Percentiles rank a stretch among this genome's conserved stretches.
Conservation (phyloP, 495 filamentous ascomycete genomes). For the Amphirosellinia nigrospora region DNA sequence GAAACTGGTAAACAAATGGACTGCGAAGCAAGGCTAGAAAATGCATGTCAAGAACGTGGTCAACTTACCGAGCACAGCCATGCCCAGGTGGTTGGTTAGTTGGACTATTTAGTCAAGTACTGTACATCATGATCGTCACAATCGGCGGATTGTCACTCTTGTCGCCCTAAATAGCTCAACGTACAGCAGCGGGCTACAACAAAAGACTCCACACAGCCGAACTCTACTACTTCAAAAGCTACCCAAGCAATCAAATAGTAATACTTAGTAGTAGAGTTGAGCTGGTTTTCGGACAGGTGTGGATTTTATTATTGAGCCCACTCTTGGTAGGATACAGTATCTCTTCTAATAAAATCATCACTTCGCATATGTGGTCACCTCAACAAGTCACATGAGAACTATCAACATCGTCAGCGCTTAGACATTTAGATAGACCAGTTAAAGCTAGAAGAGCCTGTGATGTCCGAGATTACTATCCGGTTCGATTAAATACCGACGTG, state of each 20-base stretch:
- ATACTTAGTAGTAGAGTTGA: no score
- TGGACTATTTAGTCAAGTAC: neutral
- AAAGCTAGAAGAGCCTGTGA: slow-evolving; percentile 32
- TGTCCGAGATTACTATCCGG: slow-evolving; percentile 27
- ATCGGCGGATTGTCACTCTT: neutral
- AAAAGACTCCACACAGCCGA: no score
- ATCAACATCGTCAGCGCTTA: slow-evolving; percentile 38
- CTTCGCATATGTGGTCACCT: slow-evolving; percentile 23
- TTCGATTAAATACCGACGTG: slow-evolving; percentile 2
- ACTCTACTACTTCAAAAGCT: no score
- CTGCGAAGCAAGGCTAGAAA: slow-evolving; percentile 1
- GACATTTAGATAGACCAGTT: slow-evolving; percentile 29
- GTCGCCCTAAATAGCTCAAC: neutral
- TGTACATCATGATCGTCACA: slow-evolving; percentile 17
- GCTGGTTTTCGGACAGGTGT: no score
- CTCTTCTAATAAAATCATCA: slow-evolving; percentile 1
- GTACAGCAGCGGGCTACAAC: no score
- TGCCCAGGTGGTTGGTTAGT: no score
- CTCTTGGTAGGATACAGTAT: neutral
- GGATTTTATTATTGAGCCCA: no score
- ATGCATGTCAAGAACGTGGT: slow-evolving; percentile 19
- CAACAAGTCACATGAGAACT: slow-evolving; percentile 21
- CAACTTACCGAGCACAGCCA: neutral
- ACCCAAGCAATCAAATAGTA: no score
- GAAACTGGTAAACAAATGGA: neutral